A percentile compares a stretch with the other conserved stretches of the same genome.
Evolutionary conservation across 495 filamentous ascomycete species (phyloP).

Genomic region (Neurospora terricola): DNA sequence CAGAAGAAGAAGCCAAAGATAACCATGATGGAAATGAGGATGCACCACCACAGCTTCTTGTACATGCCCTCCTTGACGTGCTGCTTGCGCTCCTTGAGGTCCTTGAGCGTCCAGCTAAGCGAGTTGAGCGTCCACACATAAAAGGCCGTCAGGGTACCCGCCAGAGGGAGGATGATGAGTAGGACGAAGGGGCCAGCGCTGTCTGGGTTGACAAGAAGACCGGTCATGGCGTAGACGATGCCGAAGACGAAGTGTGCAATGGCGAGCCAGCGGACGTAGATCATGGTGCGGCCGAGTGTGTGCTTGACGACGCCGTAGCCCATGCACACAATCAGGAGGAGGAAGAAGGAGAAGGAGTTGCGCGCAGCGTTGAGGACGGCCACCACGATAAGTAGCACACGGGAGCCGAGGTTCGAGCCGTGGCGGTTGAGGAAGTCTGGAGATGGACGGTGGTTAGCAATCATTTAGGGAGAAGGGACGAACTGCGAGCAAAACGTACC

Average conservation of each 20-base stretch:
- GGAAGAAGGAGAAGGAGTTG: slow-evolving; percentile 98
- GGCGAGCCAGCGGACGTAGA: slow-evolving; percentile 84
- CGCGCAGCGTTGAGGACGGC: slow-evolving; percentile 84
- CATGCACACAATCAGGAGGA: slow-evolving; percentile 98
- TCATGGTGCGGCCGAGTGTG: slow-evolving; percentile 86
- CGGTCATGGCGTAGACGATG: slow-evolving; percentile 84
- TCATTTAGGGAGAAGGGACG: neutral
- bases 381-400: slow-evolving; percentile 79
- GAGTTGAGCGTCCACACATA: slow-evolving; percentile 99
- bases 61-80: slow-evolving; percentile 92
- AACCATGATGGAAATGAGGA: slow-evolving; percentile 80
- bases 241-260: slow-evolving; percentile 91
- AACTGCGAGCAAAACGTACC: slow-evolving; percentile 23
- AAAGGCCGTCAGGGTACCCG: slow-evolving; percentile 88
- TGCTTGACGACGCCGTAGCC: slow-evolving; percentile 97
- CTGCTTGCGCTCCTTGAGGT: slow-evolving; percentile 87
- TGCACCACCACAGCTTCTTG: slow-evolving; percentile 97
- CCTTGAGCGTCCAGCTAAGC: slow-evolving; percentile 88
- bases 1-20: slow-evolving; percentile 95
- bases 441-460: slow-evolving; percentile 1
- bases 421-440: slow-evolving; percentile 83
- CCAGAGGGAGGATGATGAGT: slow-evolving; percentile 86
- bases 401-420: slow-evolving; percentile 73
- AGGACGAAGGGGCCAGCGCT: slow-evolving; percentile 81
- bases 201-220: slow-evolving; percentile 78